These are phyloP conservation scores for Litsea cubeba DNA, from an alignment of 164 flowering plant species.

Conservation along the genomic window DNA sequence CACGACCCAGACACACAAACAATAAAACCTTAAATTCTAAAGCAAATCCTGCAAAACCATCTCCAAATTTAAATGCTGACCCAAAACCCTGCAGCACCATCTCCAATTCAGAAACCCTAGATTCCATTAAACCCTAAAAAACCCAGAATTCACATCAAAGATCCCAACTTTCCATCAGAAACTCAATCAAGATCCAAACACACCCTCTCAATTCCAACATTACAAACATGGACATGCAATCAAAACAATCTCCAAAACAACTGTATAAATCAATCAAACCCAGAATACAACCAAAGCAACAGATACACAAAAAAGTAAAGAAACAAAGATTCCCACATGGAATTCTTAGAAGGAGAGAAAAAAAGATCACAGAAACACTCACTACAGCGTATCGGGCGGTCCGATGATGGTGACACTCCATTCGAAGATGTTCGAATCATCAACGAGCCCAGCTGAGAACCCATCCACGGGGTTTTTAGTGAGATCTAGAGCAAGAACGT, in stretches of 20 bases:
- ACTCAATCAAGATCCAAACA: not conserved
- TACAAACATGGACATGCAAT: not conserved
- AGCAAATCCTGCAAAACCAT: not conserved
- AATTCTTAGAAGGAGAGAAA: not conserved
- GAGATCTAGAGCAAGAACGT: slow-evolving; percentile 38
- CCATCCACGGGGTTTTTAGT: slow-evolving; percentile 76
- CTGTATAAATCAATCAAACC: not conserved
- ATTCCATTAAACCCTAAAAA: not conserved
- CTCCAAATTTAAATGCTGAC: not conserved
- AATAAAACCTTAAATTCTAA: not conserved
- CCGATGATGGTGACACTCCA: slow-evolving; percentile 83
- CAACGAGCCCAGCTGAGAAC: slow-evolving; percentile 77
- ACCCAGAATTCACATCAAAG: not conserved
- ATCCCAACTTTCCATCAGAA: not conserved
- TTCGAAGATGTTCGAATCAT: slow-evolving; percentile 66
- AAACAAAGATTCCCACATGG: not conserved
- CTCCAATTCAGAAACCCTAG: not conserved
- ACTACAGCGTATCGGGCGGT: slow-evolving; percentile 69
- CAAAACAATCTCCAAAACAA: not conserved
- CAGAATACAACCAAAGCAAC: not conserved
- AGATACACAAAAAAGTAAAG: not conserved
- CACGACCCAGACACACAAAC: not conserved
- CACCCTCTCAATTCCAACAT: not conserved
- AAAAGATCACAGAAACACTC: slow-evolving; percentile 10
- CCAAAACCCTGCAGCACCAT: not conserved